Conservation (phyloP, 805 yeast species). For the Kluyveromyces nonfermentans region DNA sequence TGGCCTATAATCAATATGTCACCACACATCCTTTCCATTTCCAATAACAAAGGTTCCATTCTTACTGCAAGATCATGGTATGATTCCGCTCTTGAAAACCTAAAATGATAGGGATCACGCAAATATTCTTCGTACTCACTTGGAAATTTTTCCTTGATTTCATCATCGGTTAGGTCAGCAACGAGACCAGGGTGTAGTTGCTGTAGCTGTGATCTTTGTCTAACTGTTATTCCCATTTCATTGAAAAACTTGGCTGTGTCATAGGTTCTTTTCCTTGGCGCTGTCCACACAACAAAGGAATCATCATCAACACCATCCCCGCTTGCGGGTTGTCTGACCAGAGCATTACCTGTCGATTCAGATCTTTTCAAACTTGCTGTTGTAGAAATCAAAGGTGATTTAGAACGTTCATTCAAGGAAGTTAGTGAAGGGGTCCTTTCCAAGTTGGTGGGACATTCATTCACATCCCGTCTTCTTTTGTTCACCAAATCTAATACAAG, state of each 20-base stretch:
- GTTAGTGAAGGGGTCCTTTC: conserved; percentile 1
- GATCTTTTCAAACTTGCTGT: conserved; percentile 17
- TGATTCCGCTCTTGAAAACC: conserved; percentile 88
- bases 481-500: conserved; percentile 38
- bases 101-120: conserved; percentile 83
- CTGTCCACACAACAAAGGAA: conserved; percentile 87
- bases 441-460: background rate
- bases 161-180: conserved; percentile 55
- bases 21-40: conserved; percentile 85
- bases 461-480: conserved; percentile 14
- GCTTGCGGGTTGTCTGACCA: conserved; percentile 31
- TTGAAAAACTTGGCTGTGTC: conserved; percentile 68
- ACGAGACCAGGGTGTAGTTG: conserved; percentile 86
- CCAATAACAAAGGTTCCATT: conserved; percentile 85
- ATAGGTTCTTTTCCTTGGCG: conserved; percentile 74
- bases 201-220: conserved; percentile 73
- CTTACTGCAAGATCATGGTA: conserved; percentile 94
- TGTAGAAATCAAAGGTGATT: conserved; percentile 24
- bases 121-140: conserved; percentile 56
- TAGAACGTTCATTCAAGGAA: conserved; percentile 2
- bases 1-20: conserved; percentile 89
- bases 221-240: conserved; percentile 50
- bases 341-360: conserved; percentile 17
- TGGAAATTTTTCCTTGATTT: conserved; percentile 53
- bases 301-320: conserved; percentile 51